Evolutionary conservation across 108 stramenopile genomes (phyloP).

Genomic region (Cyclotella baltica): DNA sequence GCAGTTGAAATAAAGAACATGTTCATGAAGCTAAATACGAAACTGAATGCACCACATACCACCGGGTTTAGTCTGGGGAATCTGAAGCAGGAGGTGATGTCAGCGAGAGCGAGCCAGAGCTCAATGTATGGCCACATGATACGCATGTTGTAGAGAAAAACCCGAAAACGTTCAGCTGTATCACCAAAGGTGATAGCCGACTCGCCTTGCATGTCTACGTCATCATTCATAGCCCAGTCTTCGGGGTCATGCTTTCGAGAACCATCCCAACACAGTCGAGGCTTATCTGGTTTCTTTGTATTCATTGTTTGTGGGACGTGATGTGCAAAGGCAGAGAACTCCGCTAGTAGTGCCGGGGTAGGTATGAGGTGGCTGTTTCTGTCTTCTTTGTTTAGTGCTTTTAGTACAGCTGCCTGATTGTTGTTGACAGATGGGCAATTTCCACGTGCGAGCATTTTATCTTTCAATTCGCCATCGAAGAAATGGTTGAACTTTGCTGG

Average conservation of each 20-base stretch:
- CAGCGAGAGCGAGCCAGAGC: neutral
- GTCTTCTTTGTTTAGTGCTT: neutral
- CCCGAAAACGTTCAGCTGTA: neutral
- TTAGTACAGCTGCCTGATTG: neutral
- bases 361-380: neutral
- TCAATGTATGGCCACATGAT: neutral
- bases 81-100: slow-evolving; percentile 21
- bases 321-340: neutral
- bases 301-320: neutral
- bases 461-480: neutral
- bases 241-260: neutral
- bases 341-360: no score
- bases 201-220: neutral
- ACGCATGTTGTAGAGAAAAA: neutral
- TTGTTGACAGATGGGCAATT: neutral
- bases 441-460: neutral
- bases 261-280: neutral
- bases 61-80: neutral
- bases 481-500: neutral
- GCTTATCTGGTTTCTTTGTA: neutral
- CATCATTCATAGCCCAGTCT: neutral
- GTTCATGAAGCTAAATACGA: neutral
- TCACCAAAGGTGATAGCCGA: neutral
- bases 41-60: slow-evolving; percentile 6
- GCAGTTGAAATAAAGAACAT: neutral